phyloP scores from a whole-genome alignment of 2,329 filamentous ascomycete species.

The Hymenoscyphus fructigenus region DNA sequence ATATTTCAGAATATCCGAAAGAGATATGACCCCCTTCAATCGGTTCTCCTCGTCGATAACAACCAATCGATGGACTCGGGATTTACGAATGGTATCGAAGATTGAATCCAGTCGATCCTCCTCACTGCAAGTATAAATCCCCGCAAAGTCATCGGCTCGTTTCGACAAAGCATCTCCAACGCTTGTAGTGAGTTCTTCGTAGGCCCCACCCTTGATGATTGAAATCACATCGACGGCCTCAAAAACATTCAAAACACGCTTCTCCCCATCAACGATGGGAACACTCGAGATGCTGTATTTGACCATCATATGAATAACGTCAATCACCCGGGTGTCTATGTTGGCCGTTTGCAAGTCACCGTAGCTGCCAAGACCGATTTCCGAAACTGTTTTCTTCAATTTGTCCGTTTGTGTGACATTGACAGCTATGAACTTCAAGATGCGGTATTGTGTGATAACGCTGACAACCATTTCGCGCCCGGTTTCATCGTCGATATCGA shows the following conservation, averaged over 20 bases:
- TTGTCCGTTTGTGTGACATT: conserved; percentile 83
- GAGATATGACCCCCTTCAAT: conserved; percentile 83
- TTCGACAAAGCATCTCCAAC: conserved; percentile 89
- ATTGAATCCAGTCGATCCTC: conserved; percentile 92
- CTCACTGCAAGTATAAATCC: conserved; percentile 93
- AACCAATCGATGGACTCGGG: conserved; percentile 87
- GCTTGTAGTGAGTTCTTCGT: conserved; percentile 82
- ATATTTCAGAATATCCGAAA: conserved; percentile 96
- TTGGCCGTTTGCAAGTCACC: conserved; percentile 73
- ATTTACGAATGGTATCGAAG: conserved; percentile 94
- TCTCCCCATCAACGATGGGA: conserved; percentile 80
- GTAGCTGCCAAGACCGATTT: conserved; percentile 85
- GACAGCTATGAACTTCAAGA: conserved; percentile 97
- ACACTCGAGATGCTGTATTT: conserved; percentile 92
- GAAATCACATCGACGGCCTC: conserved; percentile 97
- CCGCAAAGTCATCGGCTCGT: conserved; percentile 85
- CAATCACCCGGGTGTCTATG: conserved; percentile 90
- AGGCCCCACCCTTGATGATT: conserved; percentile 88
- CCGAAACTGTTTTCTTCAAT: conserved; percentile 81
- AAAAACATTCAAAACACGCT: conserved; percentile 87
- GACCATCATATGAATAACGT: conserved; percentile 92
- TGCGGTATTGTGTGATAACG: conserved; percentile 96
- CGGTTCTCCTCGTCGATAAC: conserved; percentile 88
- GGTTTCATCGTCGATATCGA: conserved; percentile 93
- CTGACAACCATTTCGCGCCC: conserved; percentile 89